These are phyloP conservation scores for Rhizopogon rudus DNA, from an alignment of 768 basidiomycete species.

Conservation along the genomic window DNA sequence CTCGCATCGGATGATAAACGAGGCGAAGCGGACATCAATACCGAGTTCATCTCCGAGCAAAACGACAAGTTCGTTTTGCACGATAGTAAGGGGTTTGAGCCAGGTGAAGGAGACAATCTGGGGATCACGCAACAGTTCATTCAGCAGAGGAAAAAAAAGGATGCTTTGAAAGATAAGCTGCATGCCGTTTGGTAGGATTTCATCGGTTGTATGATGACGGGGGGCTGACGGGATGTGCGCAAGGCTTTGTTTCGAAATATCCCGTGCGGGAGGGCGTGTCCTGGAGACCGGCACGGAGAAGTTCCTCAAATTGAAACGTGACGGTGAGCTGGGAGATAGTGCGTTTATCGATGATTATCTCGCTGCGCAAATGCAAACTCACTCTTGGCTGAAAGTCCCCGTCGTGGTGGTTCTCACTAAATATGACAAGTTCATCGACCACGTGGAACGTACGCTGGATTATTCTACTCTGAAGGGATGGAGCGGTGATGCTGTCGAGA, in stretches of 20 bases:
- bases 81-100: background rate
- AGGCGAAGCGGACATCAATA: background rate
- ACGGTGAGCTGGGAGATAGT: background rate
- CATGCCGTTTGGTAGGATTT: background rate
- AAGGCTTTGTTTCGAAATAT: slow-evolving; percentile 2
- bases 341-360: background rate
- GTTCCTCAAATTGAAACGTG: background rate
- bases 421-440: background rate
- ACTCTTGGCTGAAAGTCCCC: background rate
- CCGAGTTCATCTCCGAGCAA: background rate
- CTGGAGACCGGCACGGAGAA: background rate
- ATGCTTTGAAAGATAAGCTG: background rate
- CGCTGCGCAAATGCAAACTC: background rate
- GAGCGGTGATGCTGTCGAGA: background rate
- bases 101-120: background rate
- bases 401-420: slow-evolving; percentile 2
- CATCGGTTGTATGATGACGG: background rate
- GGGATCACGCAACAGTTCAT: background rate
- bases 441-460: background rate
- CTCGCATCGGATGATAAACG: background rate
- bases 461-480: background rate
- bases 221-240: too few relatives aligned
- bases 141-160: background rate
- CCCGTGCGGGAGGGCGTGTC: background rate
- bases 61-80: background rate